Evolutionary conservation across 108 stramenopile species (phyloP).

Genomic region (Nannochloropsis salina): DNA sequence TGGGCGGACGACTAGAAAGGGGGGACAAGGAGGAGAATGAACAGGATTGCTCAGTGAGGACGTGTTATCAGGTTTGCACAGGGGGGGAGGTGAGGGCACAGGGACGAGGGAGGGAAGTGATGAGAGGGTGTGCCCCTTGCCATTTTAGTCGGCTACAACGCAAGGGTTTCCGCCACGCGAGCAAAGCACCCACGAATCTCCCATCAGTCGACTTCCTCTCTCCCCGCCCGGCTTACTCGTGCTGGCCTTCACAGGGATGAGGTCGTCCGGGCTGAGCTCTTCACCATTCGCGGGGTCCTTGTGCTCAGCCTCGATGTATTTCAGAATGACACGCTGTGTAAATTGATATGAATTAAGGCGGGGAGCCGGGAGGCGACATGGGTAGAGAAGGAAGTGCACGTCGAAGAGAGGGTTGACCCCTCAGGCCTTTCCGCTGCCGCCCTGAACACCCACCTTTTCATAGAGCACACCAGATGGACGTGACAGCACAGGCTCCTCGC

Average conservation of each 20-base stretch:
- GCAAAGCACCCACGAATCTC: background rate
- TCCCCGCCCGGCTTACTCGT: background rate
- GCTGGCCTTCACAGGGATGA: slow-evolving; percentile 40
- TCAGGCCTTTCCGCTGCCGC: background rate
- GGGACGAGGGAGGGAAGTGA: background rate
- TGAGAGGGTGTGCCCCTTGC: background rate
- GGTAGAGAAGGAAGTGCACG: background rate
- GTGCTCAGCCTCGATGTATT: slow-evolving; percentile 50
- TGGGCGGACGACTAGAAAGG: slow-evolving; percentile 34
- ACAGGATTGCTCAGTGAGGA: background rate
- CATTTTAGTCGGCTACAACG: background rate
- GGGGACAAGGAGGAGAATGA: background rate
- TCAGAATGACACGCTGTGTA: slow-evolving; percentile 46
- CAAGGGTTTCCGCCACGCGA: background rate
- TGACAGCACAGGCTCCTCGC: slow-evolving; percentile 49
- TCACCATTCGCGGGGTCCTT: slow-evolving; percentile 52
- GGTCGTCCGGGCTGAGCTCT: slow-evolving; percentile 40
- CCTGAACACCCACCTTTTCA: background rate
- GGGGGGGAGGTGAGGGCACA: background rate
- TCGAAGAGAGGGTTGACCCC: background rate
- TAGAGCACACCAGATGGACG: slow-evolving; percentile 34
- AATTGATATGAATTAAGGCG: slow-evolving; percentile 21
- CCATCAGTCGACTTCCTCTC: background rate
- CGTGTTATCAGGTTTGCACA: background rate
- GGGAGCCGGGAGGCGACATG: background rate